Evolutionary conservation across 208 protist genomes (phyloP).

Genomic region (Leishmania gerbilli): DNA sequence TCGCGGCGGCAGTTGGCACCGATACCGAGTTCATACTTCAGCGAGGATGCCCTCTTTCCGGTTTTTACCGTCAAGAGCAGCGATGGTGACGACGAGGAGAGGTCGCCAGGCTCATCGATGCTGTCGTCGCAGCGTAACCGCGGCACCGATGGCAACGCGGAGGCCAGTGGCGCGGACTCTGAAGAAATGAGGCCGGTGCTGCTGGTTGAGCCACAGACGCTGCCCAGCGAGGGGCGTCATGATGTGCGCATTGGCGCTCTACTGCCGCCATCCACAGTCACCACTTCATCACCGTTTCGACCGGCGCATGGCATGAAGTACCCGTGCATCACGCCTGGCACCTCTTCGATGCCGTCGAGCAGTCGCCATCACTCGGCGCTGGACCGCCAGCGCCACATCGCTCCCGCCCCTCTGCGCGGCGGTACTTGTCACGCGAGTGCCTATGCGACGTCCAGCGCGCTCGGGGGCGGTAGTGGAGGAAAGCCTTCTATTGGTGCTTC

Average conservation of each 20-base stretch:
- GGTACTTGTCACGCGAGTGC: not conserved
- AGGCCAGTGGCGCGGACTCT: not conserved
- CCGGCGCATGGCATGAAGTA: not conserved
- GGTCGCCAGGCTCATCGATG: not conserved
- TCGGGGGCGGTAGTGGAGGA: not conserved
- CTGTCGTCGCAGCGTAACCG: not conserved
- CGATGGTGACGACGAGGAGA: conserved; percentile 3
- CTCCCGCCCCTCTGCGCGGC: not conserved
- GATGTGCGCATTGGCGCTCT: not conserved
- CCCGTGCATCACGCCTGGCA: not conserved
- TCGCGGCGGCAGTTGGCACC: conserved; percentile 3
- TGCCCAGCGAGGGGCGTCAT: not conserved
- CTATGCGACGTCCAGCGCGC: not conserved
- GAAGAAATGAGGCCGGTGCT: not conserved
- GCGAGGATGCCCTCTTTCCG: conserved; percentile 41
- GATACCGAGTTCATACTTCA: not conserved
- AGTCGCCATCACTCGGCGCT: not conserved
- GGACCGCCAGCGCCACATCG: not conserved
- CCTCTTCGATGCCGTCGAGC: not conserved
- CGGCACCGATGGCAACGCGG: not conserved
- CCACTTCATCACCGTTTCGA: not conserved
- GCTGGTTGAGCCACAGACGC: not conserved
- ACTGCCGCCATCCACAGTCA: not conserved
- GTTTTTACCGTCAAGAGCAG: conserved; percentile 23
- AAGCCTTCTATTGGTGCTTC: not conserved